A percentile compares a stretch with the other conserved stretches of the same genome.
Conservation (phyloP, 2,329 filamentous ascomycete species). For the Anthostomella pinea region DNA sequence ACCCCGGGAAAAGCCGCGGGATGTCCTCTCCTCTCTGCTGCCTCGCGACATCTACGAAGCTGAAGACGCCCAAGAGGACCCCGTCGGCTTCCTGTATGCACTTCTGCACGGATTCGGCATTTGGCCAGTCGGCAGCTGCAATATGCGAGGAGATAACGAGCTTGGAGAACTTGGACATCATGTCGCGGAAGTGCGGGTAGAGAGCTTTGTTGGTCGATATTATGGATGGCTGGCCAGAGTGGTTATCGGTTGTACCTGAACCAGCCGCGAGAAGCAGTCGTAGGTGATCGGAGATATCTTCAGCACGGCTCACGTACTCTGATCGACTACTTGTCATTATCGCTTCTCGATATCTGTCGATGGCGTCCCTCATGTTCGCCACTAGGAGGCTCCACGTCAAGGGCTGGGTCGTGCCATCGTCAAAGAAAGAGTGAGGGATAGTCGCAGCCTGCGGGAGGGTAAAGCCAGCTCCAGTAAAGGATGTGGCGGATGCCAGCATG, state of each 20-base stretch:
- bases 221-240: conserved; percentile 98
- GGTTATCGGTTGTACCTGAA: conserved; percentile 96
- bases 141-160: conserved; percentile 97
- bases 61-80: conserved; percentile 88
- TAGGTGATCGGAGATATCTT: conserved; percentile 96
- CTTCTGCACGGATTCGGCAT: conserved; percentile 89
- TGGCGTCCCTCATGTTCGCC: conserved; percentile 86
- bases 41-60: conserved; percentile 91
- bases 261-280: conserved; percentile 91
- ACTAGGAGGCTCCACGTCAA: conserved; percentile 88
- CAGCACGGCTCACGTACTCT: conserved; percentile 90
- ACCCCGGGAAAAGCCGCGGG: conserved; percentile 87
- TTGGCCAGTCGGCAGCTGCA: conserved; percentile 92
- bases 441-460: conserved; percentile 56
- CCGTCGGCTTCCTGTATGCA: conserved; percentile 97
- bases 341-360: conserved; percentile 88
- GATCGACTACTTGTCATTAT: conserved; percentile 79
- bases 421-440: conserved; percentile 82
- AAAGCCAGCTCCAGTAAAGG: conserved; percentile 58
- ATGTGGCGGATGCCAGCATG: conserved; percentile 57
- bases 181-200: conserved; percentile 95
- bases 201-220: conserved; percentile 97
- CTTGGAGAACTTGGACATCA: conserved; percentile 99
- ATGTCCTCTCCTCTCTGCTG: conserved; percentile 93
- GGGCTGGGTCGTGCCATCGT: conserved; percentile 76